phyloP scores from a whole-genome alignment of 2,329 filamentous ascomycete genomes.

The Paecilomyces niveus region DNA sequence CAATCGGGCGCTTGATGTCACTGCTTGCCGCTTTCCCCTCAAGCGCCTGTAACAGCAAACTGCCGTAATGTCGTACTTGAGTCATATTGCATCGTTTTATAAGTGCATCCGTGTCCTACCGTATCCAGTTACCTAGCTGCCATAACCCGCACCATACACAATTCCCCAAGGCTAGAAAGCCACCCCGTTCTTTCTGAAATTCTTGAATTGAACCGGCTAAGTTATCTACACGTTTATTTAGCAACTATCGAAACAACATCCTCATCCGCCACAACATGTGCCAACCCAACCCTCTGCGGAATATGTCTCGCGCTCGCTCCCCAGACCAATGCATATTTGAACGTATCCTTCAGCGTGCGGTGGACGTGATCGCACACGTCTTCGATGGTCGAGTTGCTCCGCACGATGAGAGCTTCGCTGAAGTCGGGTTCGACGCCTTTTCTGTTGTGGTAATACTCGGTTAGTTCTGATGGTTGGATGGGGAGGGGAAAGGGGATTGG shows the following conservation, averaged over 20 bases:
- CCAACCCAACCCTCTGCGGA: constrained; percentile 83
- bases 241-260: constrained; percentile 62
- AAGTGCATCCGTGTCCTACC: no score
- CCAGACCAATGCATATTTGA: constrained; percentile 98
- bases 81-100: no score
- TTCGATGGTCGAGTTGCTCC: constrained; percentile 80
- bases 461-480: neutral
- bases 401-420: constrained; percentile 83
- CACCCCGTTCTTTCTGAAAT: neutral
- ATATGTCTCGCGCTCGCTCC: constrained; percentile 92
- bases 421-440: constrained; percentile 90
- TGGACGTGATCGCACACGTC: constrained; percentile 97
- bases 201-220: neutral
- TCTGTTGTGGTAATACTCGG: constrained; percentile 35
- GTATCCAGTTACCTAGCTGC: no score
- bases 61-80: no score
- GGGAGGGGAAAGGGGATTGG: neutral
- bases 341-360: constrained; percentile 90
- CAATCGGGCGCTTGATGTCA: neutral
- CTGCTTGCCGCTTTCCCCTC: no score
- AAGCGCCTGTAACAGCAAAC: no score
- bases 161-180: neutral
- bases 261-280: constrained; percentile 67
- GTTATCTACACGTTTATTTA: constrained; percentile 22
- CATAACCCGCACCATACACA: no score